Conservation (phyloP, 1,284 basidiomycete genomes). For the Cutaneotrichosporon cutaneum region DNA sequence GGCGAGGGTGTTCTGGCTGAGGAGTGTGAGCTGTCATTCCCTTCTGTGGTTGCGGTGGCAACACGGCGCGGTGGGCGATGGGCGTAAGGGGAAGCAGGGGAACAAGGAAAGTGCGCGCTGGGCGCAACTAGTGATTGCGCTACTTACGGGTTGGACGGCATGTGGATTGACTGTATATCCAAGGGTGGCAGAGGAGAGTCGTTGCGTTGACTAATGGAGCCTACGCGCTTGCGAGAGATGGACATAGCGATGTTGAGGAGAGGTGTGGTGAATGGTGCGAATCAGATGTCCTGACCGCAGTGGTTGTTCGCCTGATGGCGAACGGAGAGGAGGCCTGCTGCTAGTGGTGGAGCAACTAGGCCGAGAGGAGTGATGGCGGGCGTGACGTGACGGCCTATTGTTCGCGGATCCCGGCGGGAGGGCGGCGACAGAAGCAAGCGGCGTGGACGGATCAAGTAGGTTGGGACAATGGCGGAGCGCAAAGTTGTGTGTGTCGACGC, state of each 20-base stretch:
- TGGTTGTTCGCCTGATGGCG: slow-evolving; percentile 1
- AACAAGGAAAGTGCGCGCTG: neutral
- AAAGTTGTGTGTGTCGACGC: neutral
- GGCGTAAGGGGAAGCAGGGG: neutral
- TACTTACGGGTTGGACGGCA: slow-evolving; percentile 51
- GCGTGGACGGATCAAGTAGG: neutral
- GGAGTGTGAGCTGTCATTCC: neutral
- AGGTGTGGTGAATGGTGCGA: slow-evolving; percentile 5
- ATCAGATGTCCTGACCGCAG: slow-evolving; percentile 9
- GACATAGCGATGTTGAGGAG: slow-evolving; percentile 27
- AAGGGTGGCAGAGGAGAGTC: slow-evolving; percentile 40
- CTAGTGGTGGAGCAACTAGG: neutral
- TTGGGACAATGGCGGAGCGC: neutral
- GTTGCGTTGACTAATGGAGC: slow-evolving; percentile 49
- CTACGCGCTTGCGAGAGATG: slow-evolving; percentile 45
- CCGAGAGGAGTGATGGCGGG: neutral
- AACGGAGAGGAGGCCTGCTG: neutral
- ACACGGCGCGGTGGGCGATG: neutral
- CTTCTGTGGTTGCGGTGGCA: neutral
- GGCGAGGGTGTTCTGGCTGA: slow-evolving; percentile 50
- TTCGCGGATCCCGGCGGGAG: neutral
- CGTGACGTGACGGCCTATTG: slow-evolving; percentile 6
- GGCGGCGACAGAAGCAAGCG: neutral
- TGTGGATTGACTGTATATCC: slow-evolving; percentile 50
- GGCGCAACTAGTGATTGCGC: neutral